A percentile compares a stretch with the other conserved stretches of the same genome.
These are phyloP conservation scores for Pilasporangium apinafurcum DNA, from an alignment of 352 stramenopile species.

Conservation along the genomic window DNA sequence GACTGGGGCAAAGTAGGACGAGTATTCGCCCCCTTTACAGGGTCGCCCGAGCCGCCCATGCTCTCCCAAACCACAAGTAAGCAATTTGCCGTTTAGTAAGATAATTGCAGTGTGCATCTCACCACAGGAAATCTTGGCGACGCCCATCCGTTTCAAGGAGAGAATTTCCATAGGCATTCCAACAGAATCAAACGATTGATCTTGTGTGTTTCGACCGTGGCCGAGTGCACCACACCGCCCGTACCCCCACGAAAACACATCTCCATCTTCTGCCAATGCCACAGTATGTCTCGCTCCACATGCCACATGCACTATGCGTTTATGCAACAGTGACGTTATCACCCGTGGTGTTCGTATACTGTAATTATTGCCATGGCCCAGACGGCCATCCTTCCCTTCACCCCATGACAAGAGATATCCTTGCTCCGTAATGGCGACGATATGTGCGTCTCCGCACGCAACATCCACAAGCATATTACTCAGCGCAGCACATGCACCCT, in stretches of 20 bases:
- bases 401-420: constrained; percentile 75
- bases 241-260: constrained; percentile 63
- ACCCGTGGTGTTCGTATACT: constrained; percentile 11
- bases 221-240: constrained; percentile 47
- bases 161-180: constrained; percentile 47
- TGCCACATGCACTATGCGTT: constrained; percentile 46
- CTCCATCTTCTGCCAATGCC: constrained; percentile 49
- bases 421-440: constrained; percentile 60
- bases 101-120: constrained; percentile 56
- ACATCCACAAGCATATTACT: constrained; percentile 54
- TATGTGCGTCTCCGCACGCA: constrained; percentile 48
- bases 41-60: constrained; percentile 45
- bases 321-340: constrained; percentile 44
- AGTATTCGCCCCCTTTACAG: constrained; percentile 9
- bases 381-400: constrained; percentile 28
- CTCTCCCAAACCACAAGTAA: constrained; percentile 58
- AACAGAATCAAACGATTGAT: constrained; percentile 21
- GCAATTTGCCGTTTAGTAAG: constrained; percentile 26
- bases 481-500: constrained; percentile 23
- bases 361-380: constrained; percentile 12
- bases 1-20: constrained; percentile 35
- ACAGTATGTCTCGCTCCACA: constrained; percentile 61
- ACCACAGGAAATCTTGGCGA: constrained; percentile 43
- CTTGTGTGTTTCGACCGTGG: constrained; percentile 28
- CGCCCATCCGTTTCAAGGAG: constrained; percentile 25